Conservation (phyloP, 192 early-diverging fungal species). For the Gonapodya sp. region DNA sequence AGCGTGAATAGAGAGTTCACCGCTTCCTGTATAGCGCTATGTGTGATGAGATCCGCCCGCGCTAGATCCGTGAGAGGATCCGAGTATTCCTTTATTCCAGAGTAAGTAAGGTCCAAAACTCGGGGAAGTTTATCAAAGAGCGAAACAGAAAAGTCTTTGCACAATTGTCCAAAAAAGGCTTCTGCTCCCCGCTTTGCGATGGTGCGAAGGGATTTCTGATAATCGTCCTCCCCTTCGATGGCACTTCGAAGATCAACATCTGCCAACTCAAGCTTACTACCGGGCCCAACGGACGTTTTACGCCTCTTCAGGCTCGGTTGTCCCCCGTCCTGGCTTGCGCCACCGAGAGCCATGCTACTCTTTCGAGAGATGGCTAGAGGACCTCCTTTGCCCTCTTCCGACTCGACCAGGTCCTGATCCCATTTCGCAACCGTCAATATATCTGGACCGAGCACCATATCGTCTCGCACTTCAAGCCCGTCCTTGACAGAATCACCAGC, state of each 20-base stretch:
- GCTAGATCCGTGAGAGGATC: conserved; percentile 19
- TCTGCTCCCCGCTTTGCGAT: conserved; percentile 32
- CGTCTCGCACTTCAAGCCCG: background rate
- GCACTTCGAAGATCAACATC: background rate
- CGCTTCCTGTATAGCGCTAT: conserved; percentile 46
- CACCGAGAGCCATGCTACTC: background rate
- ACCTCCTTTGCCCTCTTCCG: background rate
- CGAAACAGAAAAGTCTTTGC: conserved; percentile 47
- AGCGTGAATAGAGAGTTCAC: conserved; percentile 71
- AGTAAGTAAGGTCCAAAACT: conserved; percentile 52
- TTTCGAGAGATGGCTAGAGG: background rate
- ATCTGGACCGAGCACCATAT: background rate
- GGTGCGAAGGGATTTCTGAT: conserved; percentile 15
- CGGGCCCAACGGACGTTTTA: background rate
- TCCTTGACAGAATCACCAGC: conserved; percentile 56
- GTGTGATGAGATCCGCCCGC: conserved; percentile 21
- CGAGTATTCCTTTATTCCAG: conserved; percentile 33
- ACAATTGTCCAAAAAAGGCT: conserved; percentile 43
- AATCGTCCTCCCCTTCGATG: conserved; percentile 17
- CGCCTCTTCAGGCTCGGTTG: too few species aligned
- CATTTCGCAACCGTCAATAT: background rate
- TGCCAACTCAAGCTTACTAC: background rate
- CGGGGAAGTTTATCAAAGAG: conserved; percentile 65
- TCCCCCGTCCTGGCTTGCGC: background rate
- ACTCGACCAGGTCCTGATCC: background rate